A percentile compares a stretch with the other conserved stretches of the same genome.
These are phyloP conservation scores for Andrographis paniculata DNA, from an alignment of 305 asterid species.

Conservation along the genomic window DNA sequence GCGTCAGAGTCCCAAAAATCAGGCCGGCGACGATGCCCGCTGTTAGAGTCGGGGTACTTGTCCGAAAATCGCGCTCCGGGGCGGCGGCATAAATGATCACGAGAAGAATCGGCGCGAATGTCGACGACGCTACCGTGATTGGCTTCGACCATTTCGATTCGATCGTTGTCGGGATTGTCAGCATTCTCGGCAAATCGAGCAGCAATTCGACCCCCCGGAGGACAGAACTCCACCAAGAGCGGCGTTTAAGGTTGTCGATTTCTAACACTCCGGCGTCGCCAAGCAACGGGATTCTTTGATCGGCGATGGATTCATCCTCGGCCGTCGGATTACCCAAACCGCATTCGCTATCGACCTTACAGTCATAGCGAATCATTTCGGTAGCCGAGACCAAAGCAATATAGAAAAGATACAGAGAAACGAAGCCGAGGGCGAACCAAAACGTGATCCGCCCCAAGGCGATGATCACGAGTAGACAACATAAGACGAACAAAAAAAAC, in stretches of 20 bases:
- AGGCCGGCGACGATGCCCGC: conserved; percentile 29
- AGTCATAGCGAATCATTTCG: conserved; percentile 38
- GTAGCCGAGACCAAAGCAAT: conserved; percentile 45
- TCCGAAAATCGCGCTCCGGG: background rate
- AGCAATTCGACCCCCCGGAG: conserved; percentile 42
- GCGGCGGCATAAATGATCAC: too few species aligned
- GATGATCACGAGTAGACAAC: conserved; percentile 39
- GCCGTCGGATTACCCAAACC: background rate
- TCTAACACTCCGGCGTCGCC: conserved; percentile 38
- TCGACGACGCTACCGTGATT: conserved; percentile 33
- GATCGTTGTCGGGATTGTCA: conserved; percentile 54
- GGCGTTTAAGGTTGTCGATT: background rate
- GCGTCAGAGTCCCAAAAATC: conserved; percentile 30
- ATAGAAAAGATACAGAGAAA: conserved; percentile 39
- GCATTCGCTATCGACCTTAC: conserved; percentile 18
- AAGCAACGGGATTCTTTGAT: conserved; percentile 35
- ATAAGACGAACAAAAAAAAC: conserved; percentile 49
- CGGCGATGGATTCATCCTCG: conserved; percentile 12
- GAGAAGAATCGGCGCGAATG: conserved; percentile 45
- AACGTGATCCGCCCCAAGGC: conserved; percentile 32
- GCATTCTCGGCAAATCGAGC: conserved; percentile 52
- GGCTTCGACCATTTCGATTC: conserved; percentile 72
- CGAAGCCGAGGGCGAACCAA: conserved; percentile 44
- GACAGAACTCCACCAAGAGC: background rate
- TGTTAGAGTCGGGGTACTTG: conserved; percentile 16